Conservation (phyloP, 2,329 filamentous ascomycete genomes). For the Meredithiella fracta region DNA sequence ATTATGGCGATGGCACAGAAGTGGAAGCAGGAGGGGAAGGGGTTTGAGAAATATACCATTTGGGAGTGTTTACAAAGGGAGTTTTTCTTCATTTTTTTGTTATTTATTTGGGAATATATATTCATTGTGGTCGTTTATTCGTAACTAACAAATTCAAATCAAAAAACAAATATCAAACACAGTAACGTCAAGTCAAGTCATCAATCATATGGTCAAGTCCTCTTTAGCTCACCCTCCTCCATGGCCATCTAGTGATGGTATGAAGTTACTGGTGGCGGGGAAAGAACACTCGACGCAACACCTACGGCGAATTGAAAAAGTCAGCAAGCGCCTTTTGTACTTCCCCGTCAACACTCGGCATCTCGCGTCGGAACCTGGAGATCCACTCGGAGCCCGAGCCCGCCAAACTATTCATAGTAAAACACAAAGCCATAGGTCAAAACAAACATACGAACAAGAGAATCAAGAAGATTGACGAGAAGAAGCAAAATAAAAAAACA, state of each 20-base stretch:
- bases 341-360: no score
- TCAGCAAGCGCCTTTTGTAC: background rate
- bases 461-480: background rate
- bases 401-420: no score
- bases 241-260: background rate
- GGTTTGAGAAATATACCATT: conserved; percentile 12
- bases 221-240: background rate
- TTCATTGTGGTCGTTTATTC: background rate
- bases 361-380: no score
- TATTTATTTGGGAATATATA: background rate
- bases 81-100: background rate
- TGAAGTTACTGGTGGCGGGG: background rate
- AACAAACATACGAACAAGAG: no score
- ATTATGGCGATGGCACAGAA: conserved; percentile 71
- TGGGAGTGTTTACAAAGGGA: background rate
- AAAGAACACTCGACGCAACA: background rate
- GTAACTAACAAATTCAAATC: background rate
- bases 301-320: background rate
- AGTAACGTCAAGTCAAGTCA: no score
- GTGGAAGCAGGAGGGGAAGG: conserved; percentile 57
- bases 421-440: no score
- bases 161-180: background rate
- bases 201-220: background rate
- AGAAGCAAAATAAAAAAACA: conserved; percentile 4
- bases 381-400: no score